Conservation (phyloP, 2,329 filamentous ascomycete genomes). For the Colletotrichum orbiculare region DNA sequence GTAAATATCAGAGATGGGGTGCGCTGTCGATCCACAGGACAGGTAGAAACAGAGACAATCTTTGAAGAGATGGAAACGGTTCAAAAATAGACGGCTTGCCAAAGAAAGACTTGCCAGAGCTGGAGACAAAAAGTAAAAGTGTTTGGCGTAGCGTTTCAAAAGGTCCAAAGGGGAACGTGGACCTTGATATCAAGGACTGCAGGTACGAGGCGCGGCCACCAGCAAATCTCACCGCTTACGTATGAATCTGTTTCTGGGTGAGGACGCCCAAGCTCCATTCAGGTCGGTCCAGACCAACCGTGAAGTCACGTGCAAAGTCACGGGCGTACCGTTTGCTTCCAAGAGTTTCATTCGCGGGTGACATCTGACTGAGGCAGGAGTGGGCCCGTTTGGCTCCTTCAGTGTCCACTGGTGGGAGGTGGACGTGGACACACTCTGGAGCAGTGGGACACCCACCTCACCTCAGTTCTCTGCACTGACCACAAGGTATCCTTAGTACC, state of each 20-base stretch:
- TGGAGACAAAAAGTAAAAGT: neutral
- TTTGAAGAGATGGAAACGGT: neutral
- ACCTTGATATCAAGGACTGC: slow-evolving; percentile 17
- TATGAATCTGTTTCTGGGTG: slow-evolving; percentile 2
- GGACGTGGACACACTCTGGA: slow-evolving; percentile 9
- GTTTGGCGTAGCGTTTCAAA: slow-evolving; percentile 23
- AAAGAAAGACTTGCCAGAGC: neutral
- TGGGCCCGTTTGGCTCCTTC: slow-evolving; percentile 30
- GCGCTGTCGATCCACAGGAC: neutral
- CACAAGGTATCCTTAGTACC: slow-evolving; percentile 4
- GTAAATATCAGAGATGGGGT: neutral
- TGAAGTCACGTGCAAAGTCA: slow-evolving; percentile 10
- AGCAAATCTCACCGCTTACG: slow-evolving; percentile 5
- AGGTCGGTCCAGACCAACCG: slow-evolving; percentile 14
- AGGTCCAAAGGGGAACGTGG: neutral
- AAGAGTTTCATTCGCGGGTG: slow-evolving; percentile 32
- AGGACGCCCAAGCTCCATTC: slow-evolving; percentile 11
- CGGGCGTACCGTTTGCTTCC: neutral
- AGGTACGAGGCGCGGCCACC: slow-evolving; percentile 10
- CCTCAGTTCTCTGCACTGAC: neutral
- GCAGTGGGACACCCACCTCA: slow-evolving; percentile 1
- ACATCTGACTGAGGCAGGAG: slow-evolving; percentile 16
- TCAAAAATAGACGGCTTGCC: neutral
- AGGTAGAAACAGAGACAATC: neutral
- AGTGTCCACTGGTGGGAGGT: neutral